Base-by-base conservation (phyloP, 805 yeast genomes). In the Wickerhamiella spandovensis region DNA sequence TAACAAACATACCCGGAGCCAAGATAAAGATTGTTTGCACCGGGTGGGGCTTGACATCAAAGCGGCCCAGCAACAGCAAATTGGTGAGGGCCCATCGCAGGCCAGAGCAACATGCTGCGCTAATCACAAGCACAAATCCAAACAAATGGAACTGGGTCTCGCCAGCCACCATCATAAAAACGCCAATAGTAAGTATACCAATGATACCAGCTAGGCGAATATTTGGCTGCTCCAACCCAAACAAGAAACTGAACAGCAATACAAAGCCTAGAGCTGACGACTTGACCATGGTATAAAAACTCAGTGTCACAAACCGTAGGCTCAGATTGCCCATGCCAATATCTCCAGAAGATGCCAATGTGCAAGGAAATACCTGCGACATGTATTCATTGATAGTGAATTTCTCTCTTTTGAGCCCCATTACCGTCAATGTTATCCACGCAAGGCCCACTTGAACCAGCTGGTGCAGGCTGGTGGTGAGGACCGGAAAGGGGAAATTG, bases 81-180 rank as follows among this genome's bases (percentile, higher is more conserved):
- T 92, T 97, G 1, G 97, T 88, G 54, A 89, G 76, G 1, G 95
- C 90, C 98, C 98, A 92, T 55, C 98, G 75, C 48, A 92, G 69
- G 0, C 98, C 98, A 15, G 92, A 81, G 68, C 87, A 75, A 62
- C 83, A 74, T 1, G 95, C 78, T 3, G 95, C 89, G 1, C 76
- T 67, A 25, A 92, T 67, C 1, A 90, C 97, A 24, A 88, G 67
- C 1, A 78, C 48, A 21, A 87, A 78, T 1, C 98, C 97, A 1
- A 81, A 53, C 28, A 64, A 48, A 25, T 61, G 60, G 51, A 65
- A 66, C 42, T 63, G 56, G 13, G 67, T 57, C 50, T 66, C 67
- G 20, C 69, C 70, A 0, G 69, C 67, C 5, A 87, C 90, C 97
- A 92, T 92, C 78, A 89, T 72, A 52, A 79, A 69, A 12, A 92